A percentile compares a stretch with the other conserved stretches of the same genome.
Evolutionary conservation across 352 stramenopile species (phyloP).

Genomic region (Phytophthora parvispora): DNA sequence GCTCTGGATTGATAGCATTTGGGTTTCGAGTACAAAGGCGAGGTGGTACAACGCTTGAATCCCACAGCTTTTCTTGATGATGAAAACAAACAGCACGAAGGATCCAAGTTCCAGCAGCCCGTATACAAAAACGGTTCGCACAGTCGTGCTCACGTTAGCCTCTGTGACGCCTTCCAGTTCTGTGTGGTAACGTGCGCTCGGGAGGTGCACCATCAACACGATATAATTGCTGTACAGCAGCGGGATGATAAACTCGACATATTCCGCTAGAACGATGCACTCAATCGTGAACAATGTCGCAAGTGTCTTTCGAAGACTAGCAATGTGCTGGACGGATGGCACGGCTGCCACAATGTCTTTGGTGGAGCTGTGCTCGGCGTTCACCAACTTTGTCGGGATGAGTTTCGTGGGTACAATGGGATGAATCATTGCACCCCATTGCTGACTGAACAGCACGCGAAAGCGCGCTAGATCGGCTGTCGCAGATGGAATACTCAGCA

Average conservation of each 20-base stretch:
- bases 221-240: slow-evolving; percentile 41
- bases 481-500: not conserved
- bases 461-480: not conserved
- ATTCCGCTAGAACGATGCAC: slow-evolving; percentile 48
- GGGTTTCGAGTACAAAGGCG: slow-evolving; percentile 50
- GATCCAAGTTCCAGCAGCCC: slow-evolving; percentile 33
- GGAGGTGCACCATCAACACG: slow-evolving; percentile 34
- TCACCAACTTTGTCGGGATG: not conserved
- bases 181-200: slow-evolving; percentile 43
- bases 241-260: slow-evolving; percentile 49
- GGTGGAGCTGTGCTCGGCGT: not conserved
- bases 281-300: slow-evolving; percentile 42
- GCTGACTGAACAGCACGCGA: not conserved
- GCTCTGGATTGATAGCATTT: slow-evolving; percentile 33
- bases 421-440: slow-evolving; percentile 6
- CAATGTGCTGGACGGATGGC: slow-evolving; percentile 16
- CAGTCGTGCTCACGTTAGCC: slow-evolving; percentile 6
- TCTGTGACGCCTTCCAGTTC: slow-evolving; percentile 24
- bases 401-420: not conserved
- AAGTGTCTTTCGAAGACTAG: slow-evolving; percentile 19
- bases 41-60: slow-evolving; percentile 38
- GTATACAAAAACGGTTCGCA: slow-evolving; percentile 36
- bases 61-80: slow-evolving; percentile 23
- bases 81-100: slow-evolving; percentile 20
- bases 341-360: not conserved